phyloP scores from a whole-genome alignment of 495 filamentous ascomycete species.

The Daldinia grandis region DNA sequence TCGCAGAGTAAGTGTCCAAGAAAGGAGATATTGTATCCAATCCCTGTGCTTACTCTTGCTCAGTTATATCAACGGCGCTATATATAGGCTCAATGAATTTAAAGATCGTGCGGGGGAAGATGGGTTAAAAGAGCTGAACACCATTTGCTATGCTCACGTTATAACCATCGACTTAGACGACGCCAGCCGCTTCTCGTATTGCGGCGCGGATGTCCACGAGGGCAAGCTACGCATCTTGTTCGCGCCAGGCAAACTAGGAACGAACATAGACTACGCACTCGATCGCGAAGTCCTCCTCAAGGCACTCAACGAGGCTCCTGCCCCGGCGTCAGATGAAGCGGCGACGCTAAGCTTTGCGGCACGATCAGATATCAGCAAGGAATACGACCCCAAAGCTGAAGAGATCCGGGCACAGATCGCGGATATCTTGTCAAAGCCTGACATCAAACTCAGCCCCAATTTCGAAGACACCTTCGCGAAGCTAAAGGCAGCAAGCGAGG shows the following conservation, averaged over 20 bases:
- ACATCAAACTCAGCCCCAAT: constrained; percentile 53
- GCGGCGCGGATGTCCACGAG: constrained; percentile 55
- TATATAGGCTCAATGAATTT: constrained; percentile 53
- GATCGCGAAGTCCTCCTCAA: constrained; percentile 47
- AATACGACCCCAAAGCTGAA: constrained; percentile 53
- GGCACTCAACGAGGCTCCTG: constrained; percentile 55
- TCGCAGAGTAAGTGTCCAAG: constrained; percentile 49
- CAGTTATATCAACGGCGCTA: constrained; percentile 57
- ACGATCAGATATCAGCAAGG: constrained; percentile 53
- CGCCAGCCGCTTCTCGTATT: constrained; percentile 52
- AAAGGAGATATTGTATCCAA: not conserved
- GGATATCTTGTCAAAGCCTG: constrained; percentile 50
- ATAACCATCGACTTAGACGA: constrained; percentile 59
- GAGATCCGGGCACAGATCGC: constrained; percentile 49
- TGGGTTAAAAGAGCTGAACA: constrained; percentile 58
- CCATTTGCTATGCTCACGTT: constrained; percentile 53
- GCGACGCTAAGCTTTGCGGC: constrained; percentile 54
- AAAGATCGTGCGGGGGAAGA: constrained; percentile 44
- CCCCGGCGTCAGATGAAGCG: constrained; percentile 23
- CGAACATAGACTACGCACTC: constrained; percentile 54
- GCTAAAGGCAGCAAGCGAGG: constrained; percentile 48
- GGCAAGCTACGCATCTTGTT: constrained; percentile 61
- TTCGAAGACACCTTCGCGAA: constrained; percentile 60
- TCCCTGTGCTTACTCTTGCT: not conserved
- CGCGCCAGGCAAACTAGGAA: constrained; percentile 51